Conservation (phyloP, 108 stramenopile genomes). For the Chaetoceros muelleri region DNA sequence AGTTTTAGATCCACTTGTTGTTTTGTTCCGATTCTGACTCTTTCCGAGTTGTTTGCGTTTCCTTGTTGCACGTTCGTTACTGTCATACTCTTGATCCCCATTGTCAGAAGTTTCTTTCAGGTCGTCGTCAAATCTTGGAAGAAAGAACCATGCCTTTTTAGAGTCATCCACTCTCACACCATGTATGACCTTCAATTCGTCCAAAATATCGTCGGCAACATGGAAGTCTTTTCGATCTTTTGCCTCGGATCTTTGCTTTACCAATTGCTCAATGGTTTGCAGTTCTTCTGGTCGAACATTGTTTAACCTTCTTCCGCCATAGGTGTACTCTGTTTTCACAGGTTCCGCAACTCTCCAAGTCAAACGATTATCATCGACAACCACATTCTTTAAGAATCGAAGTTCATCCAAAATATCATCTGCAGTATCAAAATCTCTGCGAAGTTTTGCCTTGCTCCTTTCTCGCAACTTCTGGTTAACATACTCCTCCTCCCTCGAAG, state of each 20-base stretch:
- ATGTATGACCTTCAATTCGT: constrained; percentile 15
- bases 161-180: constrained; percentile 33
- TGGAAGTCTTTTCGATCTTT: constrained; percentile 24
- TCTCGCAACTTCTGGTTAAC: constrained; percentile 22
- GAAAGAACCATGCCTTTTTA: neutral
- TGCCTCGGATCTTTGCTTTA: constrained; percentile 21
- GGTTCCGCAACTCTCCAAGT: constrained; percentile 5
- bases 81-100: no score
- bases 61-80: no score
- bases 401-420: constrained; percentile 45
- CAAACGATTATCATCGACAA: constrained; percentile 32
- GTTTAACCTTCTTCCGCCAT: neutral
- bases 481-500: constrained; percentile 13
- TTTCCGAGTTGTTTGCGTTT: no score
- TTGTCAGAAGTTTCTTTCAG: neutral
- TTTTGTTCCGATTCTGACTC: no score
- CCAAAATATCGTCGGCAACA: constrained; percentile 35
- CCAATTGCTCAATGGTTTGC: constrained; percentile 11
- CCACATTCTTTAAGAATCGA: constrained; percentile 22
- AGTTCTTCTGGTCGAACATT: constrained; percentile 18
- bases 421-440: constrained; percentile 35
- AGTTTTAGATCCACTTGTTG: no score
- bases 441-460: constrained; percentile 22
- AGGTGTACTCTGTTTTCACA: neutral
- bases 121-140: neutral